Evolutionary conservation across 179 eudicot genomes (phyloP).

Genomic region (Pouteria campechiana): DNA sequence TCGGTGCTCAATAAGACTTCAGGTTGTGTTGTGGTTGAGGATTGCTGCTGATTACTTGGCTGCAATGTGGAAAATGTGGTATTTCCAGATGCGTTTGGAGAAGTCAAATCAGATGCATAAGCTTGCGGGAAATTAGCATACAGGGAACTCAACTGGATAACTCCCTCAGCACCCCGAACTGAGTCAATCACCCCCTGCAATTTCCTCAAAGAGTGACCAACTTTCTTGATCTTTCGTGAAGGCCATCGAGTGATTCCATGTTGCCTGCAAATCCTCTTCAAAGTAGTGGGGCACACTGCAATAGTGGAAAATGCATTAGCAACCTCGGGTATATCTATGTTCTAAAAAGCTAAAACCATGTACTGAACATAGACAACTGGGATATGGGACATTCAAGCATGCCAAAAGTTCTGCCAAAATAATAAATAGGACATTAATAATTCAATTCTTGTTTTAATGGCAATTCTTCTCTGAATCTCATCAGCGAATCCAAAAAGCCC

Average conservation of each 20-base stretch:
- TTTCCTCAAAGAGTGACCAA: conserved; percentile 76
- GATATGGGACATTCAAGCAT: too few species aligned
- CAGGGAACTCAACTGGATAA: conserved; percentile 75
- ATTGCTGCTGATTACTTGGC: conserved; percentile 22
- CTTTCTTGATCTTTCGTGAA: conserved; percentile 90
- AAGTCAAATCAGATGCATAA: conserved; percentile 44
- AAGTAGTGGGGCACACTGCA: conserved; percentile 91
- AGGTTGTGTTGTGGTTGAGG: conserved; percentile 15
- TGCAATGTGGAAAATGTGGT: conserved; percentile 16
- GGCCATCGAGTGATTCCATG: conserved; percentile 94
- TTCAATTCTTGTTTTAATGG: too few species aligned
- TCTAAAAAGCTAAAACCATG: not conserved
- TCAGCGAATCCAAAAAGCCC: too few species aligned
- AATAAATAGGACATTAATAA: too few species aligned
- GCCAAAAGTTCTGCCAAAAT: too few species aligned
- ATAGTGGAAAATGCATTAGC: conserved; percentile 1
- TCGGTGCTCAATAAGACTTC: conserved; percentile 36
- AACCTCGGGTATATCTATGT: too few species aligned
- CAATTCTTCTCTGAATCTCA: too few species aligned
- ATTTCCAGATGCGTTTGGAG: conserved; percentile 18
- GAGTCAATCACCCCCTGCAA: conserved; percentile 80
- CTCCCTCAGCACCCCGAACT: conserved; percentile 73
- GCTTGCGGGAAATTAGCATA: conserved; percentile 70
- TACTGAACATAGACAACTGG: too few species aligned
- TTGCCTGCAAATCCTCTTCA: conserved; percentile 92